A percentile compares a stretch with the other conserved stretches of the same genome.
phyloP scores from a whole-genome alignment of 176 grass and related monocot genomes.

The Coix lacrymajobi region DNA sequence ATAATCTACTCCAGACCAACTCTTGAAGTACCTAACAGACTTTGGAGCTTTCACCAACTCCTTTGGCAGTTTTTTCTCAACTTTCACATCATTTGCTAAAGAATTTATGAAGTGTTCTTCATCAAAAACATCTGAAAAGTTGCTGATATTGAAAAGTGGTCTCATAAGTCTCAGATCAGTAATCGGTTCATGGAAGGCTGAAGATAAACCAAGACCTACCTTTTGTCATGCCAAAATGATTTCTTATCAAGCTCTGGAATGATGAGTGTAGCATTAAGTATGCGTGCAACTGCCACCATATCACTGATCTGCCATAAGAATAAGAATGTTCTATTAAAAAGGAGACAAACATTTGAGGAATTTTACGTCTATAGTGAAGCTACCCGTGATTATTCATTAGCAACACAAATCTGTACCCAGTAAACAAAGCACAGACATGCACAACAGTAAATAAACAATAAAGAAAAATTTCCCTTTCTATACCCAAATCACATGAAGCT shows the following conservation, averaged over 20 bases:
- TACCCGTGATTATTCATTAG: background rate
- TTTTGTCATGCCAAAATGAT: conserved; percentile 95
- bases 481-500: background rate
- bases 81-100: conserved; percentile 69
- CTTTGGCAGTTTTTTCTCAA: conserved; percentile 73
- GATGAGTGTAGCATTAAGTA: conserved; percentile 86
- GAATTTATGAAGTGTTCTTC: conserved; percentile 74
- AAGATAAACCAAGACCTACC: conserved; percentile 34
- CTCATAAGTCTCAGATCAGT: conserved; percentile 16
- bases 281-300: conserved; percentile 79
- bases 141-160: conserved; percentile 48
- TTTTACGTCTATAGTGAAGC: background rate
- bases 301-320: conserved; percentile 72
- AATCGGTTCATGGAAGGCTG: background rate
- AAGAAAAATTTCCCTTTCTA: background rate
- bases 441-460: background rate
- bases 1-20: conserved; percentile 86
- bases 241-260: conserved; percentile 95
- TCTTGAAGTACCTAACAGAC: conserved; percentile 80
- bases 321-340: conserved; percentile 6
- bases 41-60: conserved; percentile 65
- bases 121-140: conserved; percentile 95
- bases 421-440: conserved; percentile 21
- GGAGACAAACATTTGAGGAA: background rate
- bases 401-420: background rate